phyloP scores from a whole-genome alignment of 768 basidiomycete genomes.

The Hemileccinum rubropunctum region DNA sequence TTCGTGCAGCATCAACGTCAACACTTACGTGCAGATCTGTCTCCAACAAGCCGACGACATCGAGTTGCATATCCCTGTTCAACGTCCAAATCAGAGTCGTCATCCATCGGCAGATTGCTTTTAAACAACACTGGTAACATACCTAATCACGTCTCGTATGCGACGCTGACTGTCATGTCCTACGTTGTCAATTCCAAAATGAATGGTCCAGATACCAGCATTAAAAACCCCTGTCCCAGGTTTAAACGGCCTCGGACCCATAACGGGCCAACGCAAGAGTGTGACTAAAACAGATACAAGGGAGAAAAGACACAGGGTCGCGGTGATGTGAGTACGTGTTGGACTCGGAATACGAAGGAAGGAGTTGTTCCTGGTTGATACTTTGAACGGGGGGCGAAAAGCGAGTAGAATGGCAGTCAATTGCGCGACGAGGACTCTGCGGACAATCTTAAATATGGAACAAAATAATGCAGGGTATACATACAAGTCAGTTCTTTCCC shows the following conservation, averaged over 20 bases:
- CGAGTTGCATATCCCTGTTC: slow-evolving; percentile 74
- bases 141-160: slow-evolving; percentile 51
- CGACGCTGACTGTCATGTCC: slow-evolving; percentile 36
- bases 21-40: slow-evolving; percentile 76
- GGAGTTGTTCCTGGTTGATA: not conserved
- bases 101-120: not conserved
- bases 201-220: slow-evolving; percentile 89
- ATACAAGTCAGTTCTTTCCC: slow-evolving; percentile 76
- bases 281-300: slow-evolving; percentile 52
- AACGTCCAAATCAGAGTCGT: not conserved
- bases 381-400: slow-evolving; percentile 40
- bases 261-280: slow-evolving; percentile 50
- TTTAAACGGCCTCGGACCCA: slow-evolving; percentile 55
- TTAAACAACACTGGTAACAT: slow-evolving; percentile 34
- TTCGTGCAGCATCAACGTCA: not conserved
- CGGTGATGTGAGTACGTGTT: slow-evolving; percentile 30
- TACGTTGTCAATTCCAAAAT: slow-evolving; percentile 64
- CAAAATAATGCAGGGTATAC: slow-evolving; percentile 22
- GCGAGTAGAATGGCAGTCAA: slow-evolving; percentile 47
- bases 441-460: not conserved
- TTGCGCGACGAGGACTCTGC: slow-evolving; percentile 55
- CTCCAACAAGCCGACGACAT: slow-evolving; percentile 82
- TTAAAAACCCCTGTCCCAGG: slow-evolving; percentile 66
- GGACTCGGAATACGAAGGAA: slow-evolving; percentile 16
- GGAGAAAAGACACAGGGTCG: slow-evolving; percentile 38